Evolutionary conservation across 2,329 filamentous ascomycete species (phyloP), one percentile per base, ranked within the genome.

Genomic region (Lojkania enalia): DNA sequence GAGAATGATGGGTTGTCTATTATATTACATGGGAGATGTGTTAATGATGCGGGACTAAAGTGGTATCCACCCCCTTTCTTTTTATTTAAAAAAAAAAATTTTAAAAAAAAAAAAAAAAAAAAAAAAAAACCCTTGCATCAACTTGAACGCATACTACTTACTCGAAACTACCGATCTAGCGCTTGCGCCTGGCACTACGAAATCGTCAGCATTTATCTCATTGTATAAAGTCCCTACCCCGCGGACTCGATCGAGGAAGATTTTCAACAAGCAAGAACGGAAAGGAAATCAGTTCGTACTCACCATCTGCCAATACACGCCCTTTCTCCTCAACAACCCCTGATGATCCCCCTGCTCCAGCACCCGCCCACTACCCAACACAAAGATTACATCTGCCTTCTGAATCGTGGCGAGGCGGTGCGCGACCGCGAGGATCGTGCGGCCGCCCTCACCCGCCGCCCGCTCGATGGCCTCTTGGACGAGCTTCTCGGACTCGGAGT

Each of bases 401-500:
- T 70, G 67, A 21, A 71, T 60, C 20, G 67, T 71, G 7, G 66
- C 65, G 5, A 71, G 51, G 1, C 67, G 54, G 51, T 71, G 68
- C 19, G 68, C 68, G 32, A 71, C 63, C 5, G 63, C 65, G 20
- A 71, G 47, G 2, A 70, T 52, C 0, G 67, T 71, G 12, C 58
- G 39, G n/a, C 36, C 45, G 11, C 63, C 63, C 13, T 62, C 56
- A 2, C 55, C 63, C 1, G 62, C 55, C 2, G 55, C 61, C 5
- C 55, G 40, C 43, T 70, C 67, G 42, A 71, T 66, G 1, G 63
- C 63, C 5, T 53, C 57, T 38, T 71, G 67, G 0, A 71, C 61
- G 25, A 61, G 29, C 39, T 62, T 64, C 53, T 71, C 68, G 4
- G 51, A 61, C 51, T 68, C 64, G 0, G 52, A 59, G 36, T 71